Evolutionary conservation across 345 rosid genomes (phyloP).

Genomic region (Murraya paniculata): DNA sequence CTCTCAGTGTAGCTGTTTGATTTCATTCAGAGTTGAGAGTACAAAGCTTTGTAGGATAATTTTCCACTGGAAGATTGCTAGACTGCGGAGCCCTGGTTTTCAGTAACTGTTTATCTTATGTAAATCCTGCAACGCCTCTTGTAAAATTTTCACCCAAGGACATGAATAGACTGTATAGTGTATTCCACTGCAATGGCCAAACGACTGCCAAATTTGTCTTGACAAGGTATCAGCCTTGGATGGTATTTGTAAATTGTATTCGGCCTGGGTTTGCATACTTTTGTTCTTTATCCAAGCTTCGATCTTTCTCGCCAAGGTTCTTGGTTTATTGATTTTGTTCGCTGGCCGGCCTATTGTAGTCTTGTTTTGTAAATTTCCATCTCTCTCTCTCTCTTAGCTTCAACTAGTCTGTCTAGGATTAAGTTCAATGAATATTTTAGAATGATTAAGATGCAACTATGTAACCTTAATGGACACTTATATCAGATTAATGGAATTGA

Average conservation of each 20-base stretch:
- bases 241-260: not conserved
- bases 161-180: no score
- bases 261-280: not conserved
- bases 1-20: not conserved
- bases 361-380: not conserved
- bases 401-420: not conserved
- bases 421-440: not conserved
- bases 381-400: no score
- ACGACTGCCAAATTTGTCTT: not conserved
- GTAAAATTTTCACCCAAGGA: not conserved
- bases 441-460: not conserved
- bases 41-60: not conserved
- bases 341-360: not conserved
- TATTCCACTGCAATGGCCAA: not conserved
- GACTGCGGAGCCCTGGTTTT: conserved; percentile 3
- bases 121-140: not conserved
- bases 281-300: not conserved
- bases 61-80: not conserved
- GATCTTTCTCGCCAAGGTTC: not conserved
- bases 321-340: not conserved
- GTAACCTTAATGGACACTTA: not conserved
- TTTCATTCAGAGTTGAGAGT: not conserved
- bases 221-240: not conserved
- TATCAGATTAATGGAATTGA: no score
- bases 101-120: not conserved